Percentiles rank a stretch among this genome's conserved stretches.
phyloP scores from a whole-genome alignment of 1,284 basidiomycete genomes.

The Stygiomarasmius scandens region DNA sequence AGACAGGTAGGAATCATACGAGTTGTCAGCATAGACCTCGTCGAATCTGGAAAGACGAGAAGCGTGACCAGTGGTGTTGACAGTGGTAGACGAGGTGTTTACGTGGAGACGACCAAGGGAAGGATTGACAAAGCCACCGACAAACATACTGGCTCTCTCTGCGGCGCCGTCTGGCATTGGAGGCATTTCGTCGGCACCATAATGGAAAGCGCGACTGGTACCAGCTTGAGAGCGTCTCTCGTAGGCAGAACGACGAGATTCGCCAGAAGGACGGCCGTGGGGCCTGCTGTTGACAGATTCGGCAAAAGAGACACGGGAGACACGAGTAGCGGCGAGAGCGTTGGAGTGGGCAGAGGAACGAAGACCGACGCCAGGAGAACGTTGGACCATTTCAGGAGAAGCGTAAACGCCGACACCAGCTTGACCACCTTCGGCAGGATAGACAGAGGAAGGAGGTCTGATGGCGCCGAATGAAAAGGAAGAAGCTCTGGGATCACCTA shows the following conservation, averaged over 20 bases:
- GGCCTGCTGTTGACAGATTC: conserved; percentile 50
- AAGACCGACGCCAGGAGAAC: conserved; percentile 45
- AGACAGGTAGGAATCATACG: no score
- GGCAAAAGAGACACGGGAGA: conserved; percentile 49
- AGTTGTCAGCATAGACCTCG: conserved; percentile 8
- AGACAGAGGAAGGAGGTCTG: conserved; percentile 51
- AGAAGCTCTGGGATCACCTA: conserved; percentile 43
- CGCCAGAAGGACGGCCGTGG: conserved; percentile 56
- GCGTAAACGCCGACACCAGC: conserved; percentile 42
- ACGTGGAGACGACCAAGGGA: neutral
- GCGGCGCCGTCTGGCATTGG: conserved; percentile 14
- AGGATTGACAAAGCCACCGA: neutral
- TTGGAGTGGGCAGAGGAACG: conserved; percentile 36
- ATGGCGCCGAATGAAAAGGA: conserved; percentile 60
- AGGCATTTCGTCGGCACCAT: conserved; percentile 40
- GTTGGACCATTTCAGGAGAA: conserved; percentile 51
- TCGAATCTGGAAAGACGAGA: conserved; percentile 11
- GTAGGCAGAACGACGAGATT: conserved; percentile 49
- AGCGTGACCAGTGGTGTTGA: neutral
- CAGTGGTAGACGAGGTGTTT: conserved; percentile 8
- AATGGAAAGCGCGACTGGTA: conserved; percentile 58
- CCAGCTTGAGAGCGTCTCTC: conserved; percentile 14
- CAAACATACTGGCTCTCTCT: conserved; percentile 8
- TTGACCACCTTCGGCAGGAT: conserved; percentile 48
- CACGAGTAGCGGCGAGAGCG: conserved; percentile 40